Evolutionary conservation across 441 rosid genomes (phyloP).

Genomic region (Iberis amara): DNA sequence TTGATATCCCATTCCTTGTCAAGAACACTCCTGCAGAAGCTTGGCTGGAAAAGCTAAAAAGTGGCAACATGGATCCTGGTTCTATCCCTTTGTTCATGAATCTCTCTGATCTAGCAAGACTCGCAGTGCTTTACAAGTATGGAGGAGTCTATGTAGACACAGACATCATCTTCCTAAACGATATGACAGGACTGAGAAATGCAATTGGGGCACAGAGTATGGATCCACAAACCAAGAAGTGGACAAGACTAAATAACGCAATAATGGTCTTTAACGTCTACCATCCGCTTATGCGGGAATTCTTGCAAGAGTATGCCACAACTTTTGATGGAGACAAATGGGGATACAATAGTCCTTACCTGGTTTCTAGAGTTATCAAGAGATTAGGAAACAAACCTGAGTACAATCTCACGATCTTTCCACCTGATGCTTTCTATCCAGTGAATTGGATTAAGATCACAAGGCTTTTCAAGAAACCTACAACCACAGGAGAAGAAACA

Average conservation of each 20-base stretch:
- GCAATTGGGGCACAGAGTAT: slow-evolving; percentile 50
- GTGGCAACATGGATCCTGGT: slow-evolving; percentile 50
- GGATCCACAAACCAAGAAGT: slow-evolving; percentile 29
- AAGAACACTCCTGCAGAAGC: slow-evolving; percentile 44
- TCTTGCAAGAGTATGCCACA: slow-evolving; percentile 36
- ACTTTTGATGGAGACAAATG: slow-evolving; percentile 37
- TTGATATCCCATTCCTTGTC: slow-evolving; percentile 41
- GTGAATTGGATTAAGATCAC: slow-evolving; percentile 43
- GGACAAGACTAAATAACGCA: slow-evolving; percentile 39
- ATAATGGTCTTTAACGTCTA: slow-evolving; percentile 37
- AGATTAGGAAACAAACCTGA: slow-evolving; percentile 30
- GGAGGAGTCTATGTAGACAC: slow-evolving; percentile 59
- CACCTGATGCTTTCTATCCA: slow-evolving; percentile 42
- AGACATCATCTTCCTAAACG: slow-evolving; percentile 41
- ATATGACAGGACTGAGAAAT: slow-evolving; percentile 36
- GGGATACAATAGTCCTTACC: slow-evolving; percentile 41
- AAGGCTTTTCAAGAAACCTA: slow-evolving; percentile 41
- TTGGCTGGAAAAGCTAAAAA: slow-evolving; percentile 40
- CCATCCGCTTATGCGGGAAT: slow-evolving; percentile 33
- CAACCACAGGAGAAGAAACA: slow-evolving; percentile 26
- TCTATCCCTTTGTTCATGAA: slow-evolving; percentile 40
- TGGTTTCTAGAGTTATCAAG: slow-evolving; percentile 42
- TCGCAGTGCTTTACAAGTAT: slow-evolving; percentile 44
- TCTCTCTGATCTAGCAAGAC: slow-evolving; percentile 48
- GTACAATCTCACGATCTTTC: slow-evolving; percentile 32